Evolutionary conservation across 306 rosid genomes (phyloP), one percentile per base, ranked within the genome.

Genomic region (Abrus pulchellus): DNA sequence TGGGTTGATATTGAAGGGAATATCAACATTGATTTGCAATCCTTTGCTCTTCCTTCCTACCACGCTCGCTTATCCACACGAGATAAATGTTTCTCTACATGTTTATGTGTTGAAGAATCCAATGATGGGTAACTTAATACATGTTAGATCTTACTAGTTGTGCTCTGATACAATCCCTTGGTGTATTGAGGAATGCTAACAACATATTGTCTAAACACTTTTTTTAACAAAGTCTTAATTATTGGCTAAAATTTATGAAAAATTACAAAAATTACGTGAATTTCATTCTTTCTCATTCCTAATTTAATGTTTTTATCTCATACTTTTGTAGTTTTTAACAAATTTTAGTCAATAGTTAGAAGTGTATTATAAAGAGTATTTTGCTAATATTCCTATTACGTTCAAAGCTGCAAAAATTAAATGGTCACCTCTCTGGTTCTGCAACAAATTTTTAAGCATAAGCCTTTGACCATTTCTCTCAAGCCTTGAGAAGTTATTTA

Each of bases 1-100:
- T 78, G 74, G 41, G 43, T 45, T 52, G 44, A 61, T 53, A 48
- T 13, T 72, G 66, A 47, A 72, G 71, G 48, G 72, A 13, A 33
- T 44, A 49, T 59, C 36, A 13, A 59, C 47, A 55, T 74, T 68
- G 5, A 48, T 14, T 5, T 34, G 29, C 8, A 47, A 60, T 64
- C 68, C 30, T 77, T 6, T 14, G 1, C 60, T 75, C 48, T 27
- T 56, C 44, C 62, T 43, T 74, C 64, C 47, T 9, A 66, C 54
- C 13, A 3, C 44, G 34, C 9, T 62, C 41, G 11, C 28, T 20
- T 20, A 20, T 20, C 84, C 36, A 10, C 78, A 3, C 55, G 36
- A 66, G 6, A 59, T 30, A 57, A 54, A 53, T 61, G 38, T 34
- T 62, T 47, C 8, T 20, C 67, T 45, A 52, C 57, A 73, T 66